Evolutionary conservation across 345 rosid species (phyloP), one percentile per base, ranked within the genome.

Genomic region (Hibiscus trionum): DNA sequence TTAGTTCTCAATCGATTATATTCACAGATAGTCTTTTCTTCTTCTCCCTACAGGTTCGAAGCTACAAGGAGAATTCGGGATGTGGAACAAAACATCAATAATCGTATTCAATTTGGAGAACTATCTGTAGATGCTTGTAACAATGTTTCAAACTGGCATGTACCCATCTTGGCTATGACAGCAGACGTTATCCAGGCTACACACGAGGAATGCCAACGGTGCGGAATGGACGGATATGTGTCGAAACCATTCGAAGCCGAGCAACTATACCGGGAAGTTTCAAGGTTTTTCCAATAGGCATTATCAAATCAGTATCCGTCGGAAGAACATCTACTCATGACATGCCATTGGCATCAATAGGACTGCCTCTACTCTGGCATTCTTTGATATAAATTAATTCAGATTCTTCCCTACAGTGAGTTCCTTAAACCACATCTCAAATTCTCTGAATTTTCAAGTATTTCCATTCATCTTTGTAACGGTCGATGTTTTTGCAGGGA

Each of bases 151-250:
- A 84, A 84, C 47, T 83, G 86, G 90, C 89, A 81, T 61, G 72
- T 91, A 4, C 96, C 93, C 2, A 83, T 94, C 70, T 80, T 94
- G 80, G 98, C 98, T 73, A 94, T 94, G 98, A 94, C 98, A 0
- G 97, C 98, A 29, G 98, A 94, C 61, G 97, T 94, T 52, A 88
- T 94, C 72, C 96, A 94, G 64, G 98, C 98, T 53, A 91, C 97
- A 1, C 87, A 87, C 7, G 96, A 88, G 80, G 77, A 84, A 74
- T 93, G 98, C 80, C 71, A 77, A 0, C 80, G 69, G 70, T 78
- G 78, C 29, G 96, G 92, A 66, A 93, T 93, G 98, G 90, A 91
- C 77, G 98, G 97, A 37, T 91, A 93, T 77, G 97, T 93, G 62
- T 93, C 98, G 11, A 93, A 93, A 69, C 98, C 98, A 27, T 93